A percentile compares a stretch with the other conserved stretches of the same genome.
Conservation (phyloP, 768 basidiomycete species). For the Harrya chromipes region DNA sequence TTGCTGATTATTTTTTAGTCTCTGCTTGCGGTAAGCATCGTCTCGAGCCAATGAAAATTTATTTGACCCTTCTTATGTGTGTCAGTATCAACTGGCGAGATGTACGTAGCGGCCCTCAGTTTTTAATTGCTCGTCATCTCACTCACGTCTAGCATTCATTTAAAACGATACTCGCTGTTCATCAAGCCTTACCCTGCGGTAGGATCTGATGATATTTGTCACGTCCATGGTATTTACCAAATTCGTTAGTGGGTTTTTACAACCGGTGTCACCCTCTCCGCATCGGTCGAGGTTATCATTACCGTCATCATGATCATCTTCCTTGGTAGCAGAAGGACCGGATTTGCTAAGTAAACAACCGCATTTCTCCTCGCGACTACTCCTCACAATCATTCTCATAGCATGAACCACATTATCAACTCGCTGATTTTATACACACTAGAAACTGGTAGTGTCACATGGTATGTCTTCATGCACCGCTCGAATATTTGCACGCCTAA, state of each 20-base stretch:
- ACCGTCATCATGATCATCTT: slow-evolving; percentile 30
- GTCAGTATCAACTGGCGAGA: slow-evolving; percentile 33
- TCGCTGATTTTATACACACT: slow-evolving; percentile 49
- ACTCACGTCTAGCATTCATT: slow-evolving; percentile 16
- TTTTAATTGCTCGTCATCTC: not conserved
- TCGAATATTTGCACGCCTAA: not conserved
- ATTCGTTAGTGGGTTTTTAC: slow-evolving; percentile 31
- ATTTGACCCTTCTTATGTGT: not conserved
- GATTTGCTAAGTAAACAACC: slow-evolving; percentile 24
- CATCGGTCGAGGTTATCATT: slow-evolving; percentile 34
- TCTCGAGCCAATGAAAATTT: not conserved
- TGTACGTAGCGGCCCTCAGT: slow-evolving; percentile 15
- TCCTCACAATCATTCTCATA: slow-evolving; percentile 12
- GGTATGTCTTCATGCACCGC: slow-evolving; percentile 18
- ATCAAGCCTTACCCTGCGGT: slow-evolving; percentile 32
- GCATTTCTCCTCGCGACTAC: not conserved
- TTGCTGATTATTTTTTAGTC: slow-evolving; percentile 19
- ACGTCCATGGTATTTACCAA: not conserved
- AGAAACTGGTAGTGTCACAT: slow-evolving; percentile 50
- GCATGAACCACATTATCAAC: slow-evolving; percentile 50
- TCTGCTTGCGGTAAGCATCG: slow-evolving; percentile 27
- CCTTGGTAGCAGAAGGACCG: slow-evolving; percentile 31
- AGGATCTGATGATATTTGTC: not conserved
- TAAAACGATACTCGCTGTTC: slow-evolving; percentile 29
- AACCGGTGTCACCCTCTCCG: slow-evolving; percentile 29